A percentile compares a stretch with the other conserved stretches of the same genome.
phyloP scores from a whole-genome alignment of 208 protist species.

The Leishmania braziliensis region DNA sequence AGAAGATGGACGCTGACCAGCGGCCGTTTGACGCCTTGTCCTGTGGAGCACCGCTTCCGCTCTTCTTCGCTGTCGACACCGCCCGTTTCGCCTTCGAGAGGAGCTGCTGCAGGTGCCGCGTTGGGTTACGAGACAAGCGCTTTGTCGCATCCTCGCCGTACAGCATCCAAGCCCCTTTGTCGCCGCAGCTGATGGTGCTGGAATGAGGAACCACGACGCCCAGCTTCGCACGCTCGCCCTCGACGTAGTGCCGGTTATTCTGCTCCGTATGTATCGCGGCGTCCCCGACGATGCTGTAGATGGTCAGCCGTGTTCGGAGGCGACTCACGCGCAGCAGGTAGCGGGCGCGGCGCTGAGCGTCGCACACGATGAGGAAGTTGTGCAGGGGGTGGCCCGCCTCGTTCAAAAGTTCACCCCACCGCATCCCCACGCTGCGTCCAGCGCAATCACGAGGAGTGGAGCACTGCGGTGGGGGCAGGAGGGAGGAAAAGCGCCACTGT shows the following conservation, averaged over 20 bases:
- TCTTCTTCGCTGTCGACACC: background rate
- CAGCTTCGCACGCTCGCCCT: constrained; percentile 42
- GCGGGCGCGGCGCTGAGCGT: constrained; percentile 45
- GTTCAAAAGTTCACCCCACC: constrained; percentile 50
- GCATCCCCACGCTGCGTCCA: background rate
- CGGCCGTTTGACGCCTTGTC: constrained; percentile 4
- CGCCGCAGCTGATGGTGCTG: constrained; percentile 6
- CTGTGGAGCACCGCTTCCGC: background rate
- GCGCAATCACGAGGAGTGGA: background rate
- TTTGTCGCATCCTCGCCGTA: constrained; percentile 33
- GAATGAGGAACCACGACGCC: constrained; percentile 44
- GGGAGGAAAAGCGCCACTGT: background rate
- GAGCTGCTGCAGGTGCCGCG: constrained; percentile 7
- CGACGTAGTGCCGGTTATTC: constrained; percentile 39
- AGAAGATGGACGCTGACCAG: constrained; percentile 14
- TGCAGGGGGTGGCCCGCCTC: constrained; percentile 69
- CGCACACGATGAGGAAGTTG: constrained; percentile 59
- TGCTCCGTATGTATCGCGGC: constrained; percentile 45
- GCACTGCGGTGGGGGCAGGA: background rate
- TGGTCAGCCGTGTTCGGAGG: constrained; percentile 46
- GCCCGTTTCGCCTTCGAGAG: constrained; percentile 18
- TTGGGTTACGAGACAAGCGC: constrained; percentile 10
- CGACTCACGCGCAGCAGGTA: constrained; percentile 60
- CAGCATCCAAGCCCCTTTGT: constrained; percentile 42
- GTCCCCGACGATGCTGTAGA: constrained; percentile 52